Evolutionary conservation across 257 asterid genomes (phyloP).

Genomic region (Fraxinus anomala): DNA sequence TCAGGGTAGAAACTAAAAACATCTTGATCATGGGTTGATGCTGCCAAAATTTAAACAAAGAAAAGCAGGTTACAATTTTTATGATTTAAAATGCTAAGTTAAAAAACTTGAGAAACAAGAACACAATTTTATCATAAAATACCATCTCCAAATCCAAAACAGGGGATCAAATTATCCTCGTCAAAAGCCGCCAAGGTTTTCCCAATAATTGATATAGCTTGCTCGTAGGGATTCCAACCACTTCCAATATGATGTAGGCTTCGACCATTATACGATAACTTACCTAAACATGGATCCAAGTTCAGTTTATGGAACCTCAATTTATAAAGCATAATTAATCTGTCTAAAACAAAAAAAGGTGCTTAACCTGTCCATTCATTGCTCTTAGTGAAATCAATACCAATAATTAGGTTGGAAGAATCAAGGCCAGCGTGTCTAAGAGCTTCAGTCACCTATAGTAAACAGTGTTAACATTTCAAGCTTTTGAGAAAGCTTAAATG

Average conservation of each 20-base stretch:
- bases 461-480: constrained; percentile 14
- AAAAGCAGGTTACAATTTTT: neutral
- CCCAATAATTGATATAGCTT: constrained; percentile 87
- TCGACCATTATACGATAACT: constrained; percentile 58
- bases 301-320: constrained; percentile 30
- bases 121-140: constrained; percentile 23
- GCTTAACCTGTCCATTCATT: constrained; percentile 93
- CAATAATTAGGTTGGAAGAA: constrained; percentile 91
- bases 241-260: constrained; percentile 82
- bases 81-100: constrained; percentile 2
- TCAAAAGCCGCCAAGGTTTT: constrained; percentile 89
- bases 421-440: constrained; percentile 91
- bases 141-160: constrained; percentile 98
- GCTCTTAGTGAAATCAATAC: constrained; percentile 95
- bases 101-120: constrained; percentile 11
- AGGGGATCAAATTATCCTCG: constrained; percentile 93
- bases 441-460: constrained; percentile 79
- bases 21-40: constrained; percentile 86
- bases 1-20: constrained; percentile 81
- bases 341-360: neutral
- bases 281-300: constrained; percentile 51
- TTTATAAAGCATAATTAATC: neutral
- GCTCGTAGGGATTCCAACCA: constrained; percentile 78
- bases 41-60: constrained; percentile 46
- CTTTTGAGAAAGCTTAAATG: neutral